These are phyloP conservation scores for Claviceps fusiformis DNA, from an alignment of 2,329 filamentous ascomycete genomes.

Conservation along the genomic window DNA sequence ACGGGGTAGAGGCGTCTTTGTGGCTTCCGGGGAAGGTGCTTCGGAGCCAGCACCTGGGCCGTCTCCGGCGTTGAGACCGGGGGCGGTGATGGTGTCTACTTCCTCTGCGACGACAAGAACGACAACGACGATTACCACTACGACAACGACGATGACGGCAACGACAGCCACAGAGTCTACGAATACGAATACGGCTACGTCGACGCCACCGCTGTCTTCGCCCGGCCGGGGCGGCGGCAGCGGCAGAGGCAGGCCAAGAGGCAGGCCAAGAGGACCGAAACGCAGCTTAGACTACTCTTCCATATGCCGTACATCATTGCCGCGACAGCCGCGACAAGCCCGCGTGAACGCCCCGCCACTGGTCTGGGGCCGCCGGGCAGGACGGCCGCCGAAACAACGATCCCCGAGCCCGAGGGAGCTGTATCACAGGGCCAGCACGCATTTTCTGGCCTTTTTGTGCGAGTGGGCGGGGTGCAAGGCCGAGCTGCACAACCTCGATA, in stretches of 20 bases:
- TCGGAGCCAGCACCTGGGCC: neutral
- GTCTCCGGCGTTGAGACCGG: neutral
- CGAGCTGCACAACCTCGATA: slow-evolving; percentile 49
- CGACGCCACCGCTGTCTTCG: neutral
- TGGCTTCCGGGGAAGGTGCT: neutral
- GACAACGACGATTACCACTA: neutral
- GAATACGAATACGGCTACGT: neutral
- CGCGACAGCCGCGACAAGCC: slow-evolving; percentile 8
- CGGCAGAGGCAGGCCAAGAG: no score
- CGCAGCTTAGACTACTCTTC: slow-evolving; percentile 15
- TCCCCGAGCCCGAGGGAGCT: slow-evolving; percentile 25
- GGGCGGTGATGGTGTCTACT: neutral
- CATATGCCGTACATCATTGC: slow-evolving; percentile 10
- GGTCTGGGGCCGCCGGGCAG: slow-evolving; percentile 24
- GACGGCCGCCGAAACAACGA: slow-evolving; percentile 26
- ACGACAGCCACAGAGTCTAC: neutral
- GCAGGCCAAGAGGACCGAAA: slow-evolving; percentile 22
- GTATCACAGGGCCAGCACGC: slow-evolving; percentile 28
- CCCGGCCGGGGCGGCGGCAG: neutral
- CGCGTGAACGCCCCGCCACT: slow-evolving; percentile 15
- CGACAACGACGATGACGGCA: neutral
- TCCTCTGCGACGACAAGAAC: neutral
- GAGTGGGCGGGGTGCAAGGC: slow-evolving; percentile 47
- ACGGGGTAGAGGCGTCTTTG: neutral
- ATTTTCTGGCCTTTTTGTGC: slow-evolving; percentile 40